Percentiles rank a stretch among this genome's conserved stretches.
Evolutionary conservation across 768 basidiomycete genomes (phyloP).

Genomic region (Lactarius pseudohatsudake): DNA sequence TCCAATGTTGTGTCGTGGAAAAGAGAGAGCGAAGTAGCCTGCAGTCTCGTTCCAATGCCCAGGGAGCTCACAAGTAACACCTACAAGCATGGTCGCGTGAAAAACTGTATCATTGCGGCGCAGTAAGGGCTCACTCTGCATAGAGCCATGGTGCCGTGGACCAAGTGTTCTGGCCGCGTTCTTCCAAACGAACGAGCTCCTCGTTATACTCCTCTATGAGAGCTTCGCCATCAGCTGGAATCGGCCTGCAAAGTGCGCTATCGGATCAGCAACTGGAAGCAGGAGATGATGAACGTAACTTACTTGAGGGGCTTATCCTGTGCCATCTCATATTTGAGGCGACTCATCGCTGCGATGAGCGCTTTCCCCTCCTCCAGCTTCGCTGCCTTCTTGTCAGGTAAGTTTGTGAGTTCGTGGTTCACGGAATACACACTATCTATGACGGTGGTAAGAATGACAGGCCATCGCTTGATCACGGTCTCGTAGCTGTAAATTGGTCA

Average conservation of each 20-base stretch:
- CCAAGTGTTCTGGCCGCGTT: constrained; percentile 67
- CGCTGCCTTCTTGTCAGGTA: constrained; percentile 35
- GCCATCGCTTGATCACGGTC: constrained; percentile 79
- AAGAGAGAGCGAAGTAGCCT: constrained; percentile 69
- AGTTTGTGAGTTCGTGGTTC: constrained; percentile 59
- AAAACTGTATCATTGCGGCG: not conserved
- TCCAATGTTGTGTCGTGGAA: constrained; percentile 66
- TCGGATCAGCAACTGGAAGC: not conserved
- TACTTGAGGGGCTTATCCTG: constrained; percentile 70
- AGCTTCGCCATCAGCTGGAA: constrained; percentile 76
- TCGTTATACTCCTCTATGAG: constrained; percentile 72
- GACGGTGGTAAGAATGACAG: constrained; percentile 76
- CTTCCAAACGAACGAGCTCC: constrained; percentile 55
- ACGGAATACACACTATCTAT: constrained; percentile 73
- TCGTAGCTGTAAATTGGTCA: constrained; percentile 53
- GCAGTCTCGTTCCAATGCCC: not conserved
- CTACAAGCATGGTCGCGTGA: constrained; percentile 37
- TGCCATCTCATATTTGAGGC: constrained; percentile 88
- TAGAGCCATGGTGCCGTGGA: constrained; percentile 94
- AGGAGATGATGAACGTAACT: constrained; percentile 30
- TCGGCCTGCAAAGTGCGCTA: constrained; percentile 46
- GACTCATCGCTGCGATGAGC: constrained; percentile 71
- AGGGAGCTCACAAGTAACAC: constrained; percentile 60
- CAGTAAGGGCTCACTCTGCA: constrained; percentile 68
- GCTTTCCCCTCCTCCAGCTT: constrained; percentile 72